Percentiles rank a stretch among this genome's conserved stretches.
These are phyloP conservation scores for Combretum micranthum DNA, from an alignment of 345 rosid species.

Conservation along the genomic window DNA sequence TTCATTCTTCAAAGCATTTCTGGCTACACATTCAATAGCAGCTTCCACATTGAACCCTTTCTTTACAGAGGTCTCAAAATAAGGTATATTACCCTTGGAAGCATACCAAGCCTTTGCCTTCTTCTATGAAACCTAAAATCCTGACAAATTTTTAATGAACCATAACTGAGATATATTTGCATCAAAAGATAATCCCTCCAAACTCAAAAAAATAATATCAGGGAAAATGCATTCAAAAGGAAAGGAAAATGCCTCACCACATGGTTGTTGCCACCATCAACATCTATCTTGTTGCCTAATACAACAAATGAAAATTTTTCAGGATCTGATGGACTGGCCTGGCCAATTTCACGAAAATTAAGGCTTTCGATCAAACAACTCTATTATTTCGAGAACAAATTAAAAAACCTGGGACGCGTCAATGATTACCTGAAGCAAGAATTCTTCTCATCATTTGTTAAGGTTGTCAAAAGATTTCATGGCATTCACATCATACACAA, in stretches of 20 bases:
- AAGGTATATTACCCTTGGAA: constrained; percentile 80
- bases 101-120: constrained; percentile 93
- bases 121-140: constrained; percentile 71
- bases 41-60: constrained; percentile 84
- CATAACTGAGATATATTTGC: not conserved
- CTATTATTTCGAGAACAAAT: not conserved
- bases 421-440: constrained; percentile 29
- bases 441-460: constrained; percentile 37
- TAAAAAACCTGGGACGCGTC: not conserved
- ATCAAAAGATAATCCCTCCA: constrained; percentile 1
- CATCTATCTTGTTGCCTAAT: constrained; percentile 77
- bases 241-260: constrained; percentile 47
- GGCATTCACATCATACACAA: constrained; percentile 26
- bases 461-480: constrained; percentile 41
- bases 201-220: not conserved
- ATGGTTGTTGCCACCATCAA: constrained; percentile 74
- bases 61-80: constrained; percentile 86
- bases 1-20: constrained; percentile 77
- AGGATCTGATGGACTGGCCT: constrained; percentile 86
- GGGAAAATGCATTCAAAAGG: not conserved
- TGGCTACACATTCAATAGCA: constrained; percentile 70
- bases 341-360: constrained; percentile 7
- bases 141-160: not conserved
- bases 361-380: not conserved
- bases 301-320: constrained; percentile 79